Conservation (phyloP, 352 stramenopile genomes). For the Pythium aquatile region DNA sequence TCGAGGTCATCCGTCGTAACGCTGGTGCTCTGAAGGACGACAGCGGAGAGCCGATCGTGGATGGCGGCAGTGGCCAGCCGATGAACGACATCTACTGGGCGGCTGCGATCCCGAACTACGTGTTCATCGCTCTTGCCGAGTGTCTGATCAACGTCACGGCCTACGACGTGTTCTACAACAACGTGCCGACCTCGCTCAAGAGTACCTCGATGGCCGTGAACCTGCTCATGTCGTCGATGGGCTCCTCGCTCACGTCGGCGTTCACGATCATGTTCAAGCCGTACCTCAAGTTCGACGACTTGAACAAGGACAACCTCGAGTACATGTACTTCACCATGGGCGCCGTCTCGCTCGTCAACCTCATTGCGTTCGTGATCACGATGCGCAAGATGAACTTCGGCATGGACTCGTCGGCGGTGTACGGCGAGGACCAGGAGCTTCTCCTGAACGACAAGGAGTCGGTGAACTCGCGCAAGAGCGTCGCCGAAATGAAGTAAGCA, state of each 20-base stretch:
- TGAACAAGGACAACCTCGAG: slow-evolving; percentile 66
- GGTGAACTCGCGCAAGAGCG: slow-evolving; percentile 20
- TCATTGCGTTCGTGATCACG: slow-evolving; percentile 43
- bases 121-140: slow-evolving; percentile 54
- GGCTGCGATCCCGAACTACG: slow-evolving; percentile 49
- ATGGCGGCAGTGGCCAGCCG: slow-evolving; percentile 38
- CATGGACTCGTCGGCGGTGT: slow-evolving; percentile 21
- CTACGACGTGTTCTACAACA: slow-evolving; percentile 61
- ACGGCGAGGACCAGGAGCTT: slow-evolving; percentile 5
- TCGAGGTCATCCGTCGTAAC: slow-evolving; percentile 56
- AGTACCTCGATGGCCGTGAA: slow-evolving; percentile 54
- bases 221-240: slow-evolving; percentile 58
- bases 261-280: slow-evolving; percentile 67
- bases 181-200: slow-evolving; percentile 53
- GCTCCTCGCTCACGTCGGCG: slow-evolving; percentile 50
- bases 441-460: slow-evolving; percentile 23
- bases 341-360: slow-evolving; percentile 48
- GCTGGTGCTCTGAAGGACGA: slow-evolving; percentile 34
- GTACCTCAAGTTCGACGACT: slow-evolving; percentile 46
- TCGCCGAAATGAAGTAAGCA: slow-evolving; percentile 23
- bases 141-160: slow-evolving; percentile 66
- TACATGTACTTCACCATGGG: slow-evolving; percentile 71
- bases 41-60: slow-evolving; percentile 35
- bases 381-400: slow-evolving; percentile 65
- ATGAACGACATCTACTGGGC: slow-evolving; percentile 67